Evolutionary conservation across 169 alveolate genomes (phyloP).

Genomic region (Ophryocystis elektroscirrha): DNA sequence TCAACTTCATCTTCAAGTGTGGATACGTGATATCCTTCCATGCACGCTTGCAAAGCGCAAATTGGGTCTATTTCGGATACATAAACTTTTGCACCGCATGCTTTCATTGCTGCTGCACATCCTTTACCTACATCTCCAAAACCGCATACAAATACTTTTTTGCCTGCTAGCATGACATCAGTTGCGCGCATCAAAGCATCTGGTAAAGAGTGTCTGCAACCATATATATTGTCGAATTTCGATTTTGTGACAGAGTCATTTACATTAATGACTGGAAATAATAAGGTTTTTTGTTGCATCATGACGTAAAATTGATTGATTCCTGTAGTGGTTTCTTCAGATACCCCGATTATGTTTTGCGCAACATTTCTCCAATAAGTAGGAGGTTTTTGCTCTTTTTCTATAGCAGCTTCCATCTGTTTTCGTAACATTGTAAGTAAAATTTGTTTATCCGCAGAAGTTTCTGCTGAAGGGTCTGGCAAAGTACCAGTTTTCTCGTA

Average conservation of each 20-base stretch:
- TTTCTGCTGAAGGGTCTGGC: conserved; percentile 28
- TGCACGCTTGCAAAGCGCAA: conserved; percentile 86
- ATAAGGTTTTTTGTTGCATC: conserved; percentile 56
- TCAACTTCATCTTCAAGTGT: conserved; percentile 60
- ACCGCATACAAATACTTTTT: conserved; percentile 79
- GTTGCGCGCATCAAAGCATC: conserved; percentile 93
- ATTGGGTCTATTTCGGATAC: conserved; percentile 93
- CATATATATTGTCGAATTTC: conserved; percentile 88
- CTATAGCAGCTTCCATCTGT: conserved; percentile 43
- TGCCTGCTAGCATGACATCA: conserved; percentile 90
- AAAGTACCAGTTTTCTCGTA: conserved; percentile 19
- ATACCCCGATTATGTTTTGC: conserved; percentile 63
- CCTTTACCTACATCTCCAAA: conserved; percentile 98
- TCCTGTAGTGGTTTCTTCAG: conserved; percentile 97
- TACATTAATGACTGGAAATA: conserved; percentile 81
- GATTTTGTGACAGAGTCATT: conserved; percentile 89
- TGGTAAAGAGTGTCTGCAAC: conserved; percentile 89
- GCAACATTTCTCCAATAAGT: conserved; percentile 67
- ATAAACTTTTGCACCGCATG: conserved; percentile 83
- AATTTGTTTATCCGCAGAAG: conserved; percentile 32
- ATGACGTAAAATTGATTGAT: conserved; percentile 68
- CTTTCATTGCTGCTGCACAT: conserved; percentile 82
- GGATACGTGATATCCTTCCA: conserved; percentile 87
- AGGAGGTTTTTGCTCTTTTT: no score
- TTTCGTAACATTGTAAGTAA: conserved; percentile 48